Evolutionary conservation across 2,329 filamentous ascomycete species (phyloP), one percentile per base, ranked within the genome.

Genomic region (Aureobasidium sp.): DNA sequence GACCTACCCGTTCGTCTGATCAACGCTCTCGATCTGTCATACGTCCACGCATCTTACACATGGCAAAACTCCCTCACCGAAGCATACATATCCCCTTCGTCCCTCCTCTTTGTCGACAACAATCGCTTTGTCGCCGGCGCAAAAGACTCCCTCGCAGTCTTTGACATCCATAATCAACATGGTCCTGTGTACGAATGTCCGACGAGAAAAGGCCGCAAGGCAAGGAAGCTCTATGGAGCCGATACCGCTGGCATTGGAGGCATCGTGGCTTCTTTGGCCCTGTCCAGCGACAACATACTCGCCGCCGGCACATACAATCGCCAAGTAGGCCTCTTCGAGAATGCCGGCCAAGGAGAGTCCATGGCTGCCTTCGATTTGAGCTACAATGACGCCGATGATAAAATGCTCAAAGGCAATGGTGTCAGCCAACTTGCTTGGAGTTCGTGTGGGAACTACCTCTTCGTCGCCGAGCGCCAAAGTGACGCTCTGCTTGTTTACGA

Each of bases 401-500:
- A 74, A 1, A 64, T 63, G 22, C 54, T 77, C 54, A 71, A 72
- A 17, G 84, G 83, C 2, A 73, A 71, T 0, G 85, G 85, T 5
- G 72, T 87, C 22, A 82, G 80, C 1, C 77, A 81, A 54, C 69
- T 86, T 15, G 70, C 77, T 17, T 87, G 83, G 83, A 84, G 79
- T 58, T 77, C 79, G 0, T 81, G 80, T 69, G 82, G 81, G 1
- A 76, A 73, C 47, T 87, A 86, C 68, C 69, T 87, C 5, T 82
- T 83, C 65, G 77, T 85, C 19, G 80, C 77, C 0, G 84, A 86
- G 68, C 76, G 84, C 22, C 77, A 78, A 62, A 82, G 82, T 60
- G 77, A 84, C 65, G 78, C 76, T 1, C 72, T 85, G 0, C 71
- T 82, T 48, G 73, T 86, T 12, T 86, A 83, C 68, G 85, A 87